Base-by-base conservation (phyloP, 768 basidiomycete genomes). In the Pleurotus ostreatus region DNA sequence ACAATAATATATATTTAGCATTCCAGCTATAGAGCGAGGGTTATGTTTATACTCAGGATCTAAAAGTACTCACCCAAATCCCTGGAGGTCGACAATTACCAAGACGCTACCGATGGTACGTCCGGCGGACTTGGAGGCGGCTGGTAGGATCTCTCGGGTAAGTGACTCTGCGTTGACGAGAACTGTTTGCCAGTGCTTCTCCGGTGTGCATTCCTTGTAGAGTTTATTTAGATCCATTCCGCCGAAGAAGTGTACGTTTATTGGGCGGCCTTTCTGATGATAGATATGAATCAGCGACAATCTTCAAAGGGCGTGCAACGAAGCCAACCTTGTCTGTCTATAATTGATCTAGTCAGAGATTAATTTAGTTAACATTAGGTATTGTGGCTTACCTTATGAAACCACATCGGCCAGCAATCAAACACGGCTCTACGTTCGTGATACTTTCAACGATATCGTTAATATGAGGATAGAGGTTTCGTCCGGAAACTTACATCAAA, bases 381-480 rank as follows among this genome's bases (percentile, higher is more conserved):
- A 61, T 34, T 22, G 13, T 48, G 23, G 13, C 60, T 26, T 49
- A 82, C 86, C 74, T 89, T 89, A 68, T 91, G 88, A 62, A 87
- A 89, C 73, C 80, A 89, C 74, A 89, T 80, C 2, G 87, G 87
- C 88, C 88, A 91, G 59, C 80, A 83, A 52, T 86, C 81, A 60
- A 89, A 88, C 5, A 90, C 81, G 1, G 78, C 77, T 51, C 82
- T 77, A 44, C 88, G 81, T 60, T 83, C 85, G 1, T 86, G 86
- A 62, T 84, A 91, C 88, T 91, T 56, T 23, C 56, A 51, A 48
- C 25, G 16, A 43, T 18, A 11, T 4, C 5, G 18, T 48, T 22
- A 26, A 44, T 41, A 26, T 39, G 18, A 40, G 5, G 39, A 22
- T 26, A 34, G 16, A 52, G 38, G 41, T 53, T 2, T 15, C 9